Conservation (phyloP, 208 protist species). For the Entamoeba moshkovskii region DNA sequence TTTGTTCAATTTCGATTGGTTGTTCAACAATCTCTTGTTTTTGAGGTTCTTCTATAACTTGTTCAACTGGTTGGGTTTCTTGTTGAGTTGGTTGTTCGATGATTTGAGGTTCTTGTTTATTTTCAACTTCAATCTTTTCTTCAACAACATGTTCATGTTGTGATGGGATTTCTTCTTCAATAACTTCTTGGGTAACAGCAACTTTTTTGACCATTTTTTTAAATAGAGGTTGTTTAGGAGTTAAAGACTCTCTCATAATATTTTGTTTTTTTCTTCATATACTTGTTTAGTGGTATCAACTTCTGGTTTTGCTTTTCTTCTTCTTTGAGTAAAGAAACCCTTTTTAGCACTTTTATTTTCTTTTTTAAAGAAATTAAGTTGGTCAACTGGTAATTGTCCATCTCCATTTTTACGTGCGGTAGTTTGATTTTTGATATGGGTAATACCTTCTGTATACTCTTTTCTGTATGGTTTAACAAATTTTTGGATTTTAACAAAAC, state of each 20-base stretch:
- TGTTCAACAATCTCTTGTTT: too few species aligned
- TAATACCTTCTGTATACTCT: neutral
- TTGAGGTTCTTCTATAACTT: neutral
- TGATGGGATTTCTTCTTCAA: too few species aligned
- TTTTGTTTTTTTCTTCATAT: neutral
- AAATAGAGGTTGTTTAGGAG: neutral
- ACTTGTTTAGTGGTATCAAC: neutral
- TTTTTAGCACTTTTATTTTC: neutral
- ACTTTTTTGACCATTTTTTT: neutral
- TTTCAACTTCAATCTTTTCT: neutral
- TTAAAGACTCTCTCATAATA: neutral
- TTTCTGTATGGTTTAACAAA: neutral
- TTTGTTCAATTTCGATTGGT: too few species aligned
- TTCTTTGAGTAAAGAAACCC: neutral
- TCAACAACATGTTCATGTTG: neutral
- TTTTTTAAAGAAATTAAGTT: neutral
- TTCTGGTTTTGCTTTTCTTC: neutral
- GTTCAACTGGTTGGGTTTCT: neutral
- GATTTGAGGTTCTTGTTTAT: neutral
- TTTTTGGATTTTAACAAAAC: neutral
- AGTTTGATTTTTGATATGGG: neutral
- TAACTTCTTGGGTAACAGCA: too few species aligned
- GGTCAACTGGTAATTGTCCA: neutral
- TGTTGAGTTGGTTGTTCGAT: neutral
- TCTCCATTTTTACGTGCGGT: neutral